Conservation (phyloP, 495 filamentous ascomycete species). For the Chaetomium fimeti region DNA sequence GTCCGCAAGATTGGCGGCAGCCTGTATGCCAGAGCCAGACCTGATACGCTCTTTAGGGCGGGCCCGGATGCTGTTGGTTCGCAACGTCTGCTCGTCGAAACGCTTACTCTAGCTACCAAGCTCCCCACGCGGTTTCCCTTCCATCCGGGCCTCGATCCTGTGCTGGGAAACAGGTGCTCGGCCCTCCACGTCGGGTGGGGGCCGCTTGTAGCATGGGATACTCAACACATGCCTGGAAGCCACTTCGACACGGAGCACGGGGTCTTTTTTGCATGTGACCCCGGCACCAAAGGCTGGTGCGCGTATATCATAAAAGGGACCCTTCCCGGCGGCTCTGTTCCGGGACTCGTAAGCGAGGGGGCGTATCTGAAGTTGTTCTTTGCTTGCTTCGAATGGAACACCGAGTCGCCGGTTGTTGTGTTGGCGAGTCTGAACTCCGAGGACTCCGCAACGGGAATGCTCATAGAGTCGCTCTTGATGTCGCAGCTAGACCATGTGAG, state of each 20-base stretch:
- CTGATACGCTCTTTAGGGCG: neutral
- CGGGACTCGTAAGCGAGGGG: neutral
- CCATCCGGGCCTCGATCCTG: neutral
- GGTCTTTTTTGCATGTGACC: neutral
- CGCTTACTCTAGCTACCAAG: neutral
- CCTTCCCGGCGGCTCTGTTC: neutral
- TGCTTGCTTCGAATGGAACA: neutral
- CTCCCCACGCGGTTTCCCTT: neutral
- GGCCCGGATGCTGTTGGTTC: neutral
- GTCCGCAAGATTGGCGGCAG: slow-evolving; percentile 1
- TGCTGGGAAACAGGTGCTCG: slow-evolving; percentile 1
- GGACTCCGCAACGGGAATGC: neutral
- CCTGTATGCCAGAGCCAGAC: neutral
- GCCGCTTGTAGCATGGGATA: neutral
- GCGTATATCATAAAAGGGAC: neutral
- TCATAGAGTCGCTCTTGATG: neutral
- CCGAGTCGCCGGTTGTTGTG: neutral
- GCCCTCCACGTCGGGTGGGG: neutral
- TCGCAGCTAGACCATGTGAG: neutral
- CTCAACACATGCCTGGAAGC: neutral
- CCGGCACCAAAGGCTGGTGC: neutral
- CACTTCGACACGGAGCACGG: neutral
- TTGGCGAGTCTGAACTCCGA: neutral
- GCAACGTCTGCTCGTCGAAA: neutral
- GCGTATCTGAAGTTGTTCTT: neutral